These are phyloP conservation scores for Candida ponderosae DNA, from an alignment of 805 yeast species.

Conservation along the genomic window DNA sequence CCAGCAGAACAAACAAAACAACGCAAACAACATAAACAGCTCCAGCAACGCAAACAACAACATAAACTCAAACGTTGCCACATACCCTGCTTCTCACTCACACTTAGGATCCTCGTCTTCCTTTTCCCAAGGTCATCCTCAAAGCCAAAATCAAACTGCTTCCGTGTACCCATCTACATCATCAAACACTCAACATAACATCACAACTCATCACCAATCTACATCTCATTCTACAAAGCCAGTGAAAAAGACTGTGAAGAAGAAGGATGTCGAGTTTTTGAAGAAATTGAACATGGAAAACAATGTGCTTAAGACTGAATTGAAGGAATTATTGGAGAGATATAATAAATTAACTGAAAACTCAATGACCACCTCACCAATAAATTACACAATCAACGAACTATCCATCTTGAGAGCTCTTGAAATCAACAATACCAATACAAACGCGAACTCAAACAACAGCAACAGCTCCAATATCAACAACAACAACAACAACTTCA, in stretches of 20 bases:
- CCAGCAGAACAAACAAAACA: no score
- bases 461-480: no score
- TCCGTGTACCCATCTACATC: neutral
- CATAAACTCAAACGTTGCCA: no score
- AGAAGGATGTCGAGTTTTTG: neutral
- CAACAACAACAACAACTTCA: no score
- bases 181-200: neutral
- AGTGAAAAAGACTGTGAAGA: neutral
- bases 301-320: neutral
- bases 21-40: no score
- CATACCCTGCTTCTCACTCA: no score
- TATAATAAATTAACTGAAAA: no score
- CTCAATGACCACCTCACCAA: neutral
- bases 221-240: neutral
- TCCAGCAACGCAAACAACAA: neutral
- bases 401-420: neutral
- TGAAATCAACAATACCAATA: neutral
- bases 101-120: no score
- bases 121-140: no score
- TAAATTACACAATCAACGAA: neutral
- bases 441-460: no score
- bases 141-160: no score
- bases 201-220: neutral
- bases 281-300: neutral
- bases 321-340: no score